These are phyloP conservation scores for Solanum sejunctum DNA, from an alignment of 257 asterid species.

Conservation along the genomic window DNA sequence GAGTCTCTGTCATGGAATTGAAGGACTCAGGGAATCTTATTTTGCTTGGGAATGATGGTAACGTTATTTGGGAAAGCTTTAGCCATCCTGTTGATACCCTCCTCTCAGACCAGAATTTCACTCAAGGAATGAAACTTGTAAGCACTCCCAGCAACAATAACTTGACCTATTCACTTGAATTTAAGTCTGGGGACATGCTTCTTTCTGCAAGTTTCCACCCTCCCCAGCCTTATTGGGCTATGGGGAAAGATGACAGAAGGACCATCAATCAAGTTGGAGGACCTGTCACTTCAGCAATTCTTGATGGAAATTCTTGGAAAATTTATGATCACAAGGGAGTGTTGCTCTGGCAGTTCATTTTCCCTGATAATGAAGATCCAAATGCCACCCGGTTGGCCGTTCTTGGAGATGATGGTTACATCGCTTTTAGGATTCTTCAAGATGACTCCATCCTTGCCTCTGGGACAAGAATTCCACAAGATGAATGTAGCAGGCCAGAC, in stretches of 20 bases:
- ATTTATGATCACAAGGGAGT: slow-evolving; percentile 31
- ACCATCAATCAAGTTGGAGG: slow-evolving; percentile 47
- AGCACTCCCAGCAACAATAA: slow-evolving; percentile 46
- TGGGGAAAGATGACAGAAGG: slow-evolving; percentile 46
- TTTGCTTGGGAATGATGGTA: slow-evolving; percentile 40
- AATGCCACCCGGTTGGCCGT: slow-evolving; percentile 69
- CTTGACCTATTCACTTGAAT: slow-evolving; percentile 61
- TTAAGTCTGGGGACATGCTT: slow-evolving; percentile 60
- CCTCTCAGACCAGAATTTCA: slow-evolving; percentile 48
- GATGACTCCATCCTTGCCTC: slow-evolving; percentile 22
- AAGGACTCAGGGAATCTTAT: slow-evolving; percentile 67
- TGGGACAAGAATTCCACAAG: slow-evolving; percentile 43
- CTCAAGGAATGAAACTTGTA: slow-evolving; percentile 53
- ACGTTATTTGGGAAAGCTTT: slow-evolving; percentile 65
- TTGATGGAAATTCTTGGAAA: slow-evolving; percentile 67
- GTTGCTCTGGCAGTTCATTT: slow-evolving; percentile 66
- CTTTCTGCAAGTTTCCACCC: slow-evolving; percentile 47
- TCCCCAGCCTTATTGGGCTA: slow-evolving; percentile 84
- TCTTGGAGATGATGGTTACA: slow-evolving; percentile 44
- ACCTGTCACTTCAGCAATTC: slow-evolving; percentile 28
- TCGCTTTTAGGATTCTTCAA: slow-evolving; percentile 49
- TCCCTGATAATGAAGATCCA: slow-evolving; percentile 18
- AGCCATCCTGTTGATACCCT: slow-evolving; percentile 71
- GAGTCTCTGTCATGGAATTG: slow-evolving; percentile 60
- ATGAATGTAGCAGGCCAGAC: slow-evolving; percentile 58